These are phyloP conservation scores for Colletotrichum phormii DNA, from an alignment of 2,329 filamentous ascomycete species.

Conservation along the genomic window DNA sequence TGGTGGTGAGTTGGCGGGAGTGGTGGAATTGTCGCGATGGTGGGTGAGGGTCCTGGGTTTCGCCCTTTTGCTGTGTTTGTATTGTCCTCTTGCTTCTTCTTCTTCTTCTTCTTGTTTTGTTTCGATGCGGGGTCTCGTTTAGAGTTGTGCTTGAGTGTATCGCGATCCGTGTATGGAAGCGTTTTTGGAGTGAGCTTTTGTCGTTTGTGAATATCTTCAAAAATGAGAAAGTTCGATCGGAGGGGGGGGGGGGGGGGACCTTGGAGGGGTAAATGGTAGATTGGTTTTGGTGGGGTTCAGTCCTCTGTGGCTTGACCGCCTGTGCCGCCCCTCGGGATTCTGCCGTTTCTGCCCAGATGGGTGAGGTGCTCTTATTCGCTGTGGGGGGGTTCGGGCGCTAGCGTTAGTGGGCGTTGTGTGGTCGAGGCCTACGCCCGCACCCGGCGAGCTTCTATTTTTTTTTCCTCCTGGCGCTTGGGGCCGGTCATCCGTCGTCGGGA, in stretches of 20 bases:
- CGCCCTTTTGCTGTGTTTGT: not conserved
- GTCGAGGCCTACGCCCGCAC: not conserved
- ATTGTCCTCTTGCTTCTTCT: not conserved
- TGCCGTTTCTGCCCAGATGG: not conserved
- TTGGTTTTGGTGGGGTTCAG: not conserved
- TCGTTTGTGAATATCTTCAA: constrained; percentile 34
- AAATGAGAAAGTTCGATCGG: not conserved
- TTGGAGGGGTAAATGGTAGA: not conserved
- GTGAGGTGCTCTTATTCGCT: too few species aligned
- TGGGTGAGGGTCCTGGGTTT: not conserved
- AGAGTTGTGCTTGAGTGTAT: not conserved
- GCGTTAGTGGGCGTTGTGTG: not conserved
- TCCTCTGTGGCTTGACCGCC: not conserved
- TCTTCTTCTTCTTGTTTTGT: not conserved
- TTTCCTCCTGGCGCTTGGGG: not conserved
- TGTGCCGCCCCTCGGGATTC: not conserved
- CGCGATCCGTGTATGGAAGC: not conserved
- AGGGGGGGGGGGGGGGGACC: not conserved
- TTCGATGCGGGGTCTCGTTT: too few species aligned
- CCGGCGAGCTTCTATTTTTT: not conserved
- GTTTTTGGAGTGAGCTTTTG: not conserved
- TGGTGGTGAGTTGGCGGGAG: not conserved
- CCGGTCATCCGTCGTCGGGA: not conserved
- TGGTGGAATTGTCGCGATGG: not conserved
- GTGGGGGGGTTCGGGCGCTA: not conserved